Base-by-base conservation (phyloP, 495 filamentous ascomycete genomes). In the Talaromyces nanjingensis region DNA sequence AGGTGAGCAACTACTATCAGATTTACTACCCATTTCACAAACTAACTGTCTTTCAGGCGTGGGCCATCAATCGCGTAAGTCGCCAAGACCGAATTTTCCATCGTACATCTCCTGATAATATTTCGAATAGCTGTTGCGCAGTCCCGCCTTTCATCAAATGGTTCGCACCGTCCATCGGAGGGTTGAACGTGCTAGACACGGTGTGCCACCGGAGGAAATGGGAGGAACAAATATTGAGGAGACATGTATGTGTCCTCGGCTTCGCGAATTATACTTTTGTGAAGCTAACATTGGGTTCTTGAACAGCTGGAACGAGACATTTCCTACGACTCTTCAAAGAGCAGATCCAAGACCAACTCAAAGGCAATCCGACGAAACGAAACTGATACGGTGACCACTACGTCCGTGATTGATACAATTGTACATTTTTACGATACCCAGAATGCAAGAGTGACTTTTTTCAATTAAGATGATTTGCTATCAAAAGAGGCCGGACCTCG, bases 271-370 rank as follows among this genome's bases (percentile, higher is more conserved):
- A 47, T 59, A 56, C 59, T 8, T 47, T 27, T 54, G n/a, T 33
- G 18, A 65, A n/a, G 52, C 59, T 59, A 20, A 29, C 42, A 39
- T 65, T 16, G 49, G 65, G 18, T 22, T 63, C 64, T 14, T 58
- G 71, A 75, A 69, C 65, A 62, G 67, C 68, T 31, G 62, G 63
- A 49, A 14, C 71, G 59, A 77, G 70, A 66, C 69, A 76, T 55
- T 89, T 88, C 66, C 22, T 85, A 9, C 64, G 76, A 33, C 78
- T 82, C 63, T 88, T 85, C 70, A 74, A 78, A 62, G 84, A 88
- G 63, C 85, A 88, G 67, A 73, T 88, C 58, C 83, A 81, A 67
- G 77, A 86, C 54, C 83, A 85, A 63, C 71, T 85, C 39, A 78
- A 82, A 63, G 79, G 78, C 12, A 77, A 76, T 33, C 74, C 76